Percentiles rank a stretch among this genome's conserved stretches.
phyloP scores from a whole-genome alignment of 1,284 basidiomycete genomes.

The Pulveroboletus sp. region DNA sequence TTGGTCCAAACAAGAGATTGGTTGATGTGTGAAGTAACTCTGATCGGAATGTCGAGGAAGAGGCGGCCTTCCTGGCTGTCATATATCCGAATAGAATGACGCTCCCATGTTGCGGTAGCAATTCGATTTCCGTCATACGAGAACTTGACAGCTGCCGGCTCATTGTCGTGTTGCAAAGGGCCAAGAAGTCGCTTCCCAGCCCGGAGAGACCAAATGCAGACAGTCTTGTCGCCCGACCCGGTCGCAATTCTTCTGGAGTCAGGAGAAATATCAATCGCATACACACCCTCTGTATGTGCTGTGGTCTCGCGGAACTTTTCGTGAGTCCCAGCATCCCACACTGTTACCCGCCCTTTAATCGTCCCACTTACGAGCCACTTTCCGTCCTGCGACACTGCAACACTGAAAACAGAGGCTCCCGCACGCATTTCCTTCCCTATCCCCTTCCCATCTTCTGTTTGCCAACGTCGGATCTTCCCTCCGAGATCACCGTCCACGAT shows the following conservation, averaged over 20 bases:
- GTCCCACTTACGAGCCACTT: slow-evolving; percentile 5
- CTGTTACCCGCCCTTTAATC: neutral
- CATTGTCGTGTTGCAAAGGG: neutral
- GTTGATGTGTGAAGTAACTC: neutral
- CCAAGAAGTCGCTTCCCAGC: neutral
- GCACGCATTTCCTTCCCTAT: neutral
- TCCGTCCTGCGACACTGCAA: neutral
- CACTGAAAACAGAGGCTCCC: neutral
- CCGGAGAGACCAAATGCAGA: neutral
- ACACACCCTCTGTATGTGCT: neutral
- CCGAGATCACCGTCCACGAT: neutral
- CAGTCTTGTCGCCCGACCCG: neutral
- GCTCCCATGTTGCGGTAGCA: neutral
- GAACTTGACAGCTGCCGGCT: neutral
- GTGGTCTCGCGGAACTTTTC: neutral
- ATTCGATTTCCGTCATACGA: neutral
- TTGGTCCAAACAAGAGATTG: neutral
- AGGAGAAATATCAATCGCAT: slow-evolving; percentile 3
- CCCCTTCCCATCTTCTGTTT: neutral
- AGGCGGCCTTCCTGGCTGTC: neutral
- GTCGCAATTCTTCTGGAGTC: neutral
- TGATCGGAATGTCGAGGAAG: neutral
- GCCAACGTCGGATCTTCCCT: neutral
- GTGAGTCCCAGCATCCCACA: neutral
- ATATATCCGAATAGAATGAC: neutral